These are phyloP conservation scores for Rhodamnia argentea DNA, from an alignment of 345 rosid genomes.

Conservation along the genomic window DNA sequence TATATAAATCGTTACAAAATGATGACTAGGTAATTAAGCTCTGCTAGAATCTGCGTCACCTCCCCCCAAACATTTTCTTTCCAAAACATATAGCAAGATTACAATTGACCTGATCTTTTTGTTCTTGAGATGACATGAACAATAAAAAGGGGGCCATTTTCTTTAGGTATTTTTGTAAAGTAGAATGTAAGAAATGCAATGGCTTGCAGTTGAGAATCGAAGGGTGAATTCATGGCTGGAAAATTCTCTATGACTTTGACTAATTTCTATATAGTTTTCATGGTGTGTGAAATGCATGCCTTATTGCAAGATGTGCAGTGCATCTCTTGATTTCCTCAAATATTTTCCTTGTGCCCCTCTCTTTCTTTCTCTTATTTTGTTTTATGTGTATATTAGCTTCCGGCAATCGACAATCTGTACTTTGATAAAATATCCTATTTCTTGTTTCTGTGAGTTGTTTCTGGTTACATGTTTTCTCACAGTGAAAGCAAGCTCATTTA, in stretches of 20 bases:
- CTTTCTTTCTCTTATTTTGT: background rate
- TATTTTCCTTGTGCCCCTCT: background rate
- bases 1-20: slow-evolving; percentile 84
- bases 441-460: background rate
- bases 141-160: background rate
- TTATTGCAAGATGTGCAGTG: background rate
- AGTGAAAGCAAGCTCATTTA: background rate
- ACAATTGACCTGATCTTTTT: background rate
- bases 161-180: background rate
- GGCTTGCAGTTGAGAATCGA: background rate
- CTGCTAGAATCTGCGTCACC: background rate
- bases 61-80: background rate
- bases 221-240: background rate
- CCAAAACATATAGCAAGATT: background rate
- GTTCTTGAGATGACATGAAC: background rate
- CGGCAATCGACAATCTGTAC: background rate
- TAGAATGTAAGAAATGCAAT: background rate
- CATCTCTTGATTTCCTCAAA: background rate
- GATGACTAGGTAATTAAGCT: slow-evolving; percentile 74
- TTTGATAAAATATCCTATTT: background rate
- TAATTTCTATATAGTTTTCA: background rate
- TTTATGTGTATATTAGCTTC: background rate
- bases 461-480: background rate
- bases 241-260: background rate
- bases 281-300: background rate